Base-by-base conservation (phyloP, 192 early-diverging fungal species). In the Coemansia sp. region DNA sequence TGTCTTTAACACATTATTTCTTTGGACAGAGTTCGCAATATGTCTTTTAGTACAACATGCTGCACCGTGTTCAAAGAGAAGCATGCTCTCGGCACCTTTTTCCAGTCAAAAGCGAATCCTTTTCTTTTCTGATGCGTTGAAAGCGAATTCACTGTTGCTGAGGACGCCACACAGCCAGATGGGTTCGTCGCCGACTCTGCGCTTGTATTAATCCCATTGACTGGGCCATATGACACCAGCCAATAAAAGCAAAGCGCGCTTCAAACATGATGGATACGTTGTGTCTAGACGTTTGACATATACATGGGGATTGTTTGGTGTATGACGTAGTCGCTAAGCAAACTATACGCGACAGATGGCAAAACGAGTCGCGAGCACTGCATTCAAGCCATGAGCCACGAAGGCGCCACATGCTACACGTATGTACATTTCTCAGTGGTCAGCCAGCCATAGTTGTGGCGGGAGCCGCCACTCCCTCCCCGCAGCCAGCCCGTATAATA, bases 371-470 rank as follows among this genome's bases (percentile, higher is more conserved):
- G 41, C 14, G 9, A 43, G 12, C 41, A 43, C 16, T 43, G 41
- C 41, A 43, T 43, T 43, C 41, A 43, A 43, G 41, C 29, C 55
- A 57, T 38, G 55, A 19, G 55, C 55, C 55, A 57, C 55, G 29
- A 18, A 38, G n/a, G 14, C 55, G 55, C 55, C 55, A 39, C 55
- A 39, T 11, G n/a, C 32, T 20, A 57, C 55, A 39, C 35, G 18
- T 20, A 57, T 19, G 19, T n/a, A 27, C 32, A 57, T 57, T 38
- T 29, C 55, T 29, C 53, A 29, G 24, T 29, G 9, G 53, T 26
- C 29, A 57, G 12, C 12, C 41, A 43, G 41, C 41, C 41, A 16
- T 43, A 10, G 13, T 4, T 43, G 41, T 43, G 41, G 41, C 41
- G 12, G 41, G 41, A 16, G 41, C 41, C 41, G 7, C 41, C 41